phyloP scores from a whole-genome alignment of 2,329 filamentous ascomycete species.

The Coleophoma cylindrospora region DNA sequence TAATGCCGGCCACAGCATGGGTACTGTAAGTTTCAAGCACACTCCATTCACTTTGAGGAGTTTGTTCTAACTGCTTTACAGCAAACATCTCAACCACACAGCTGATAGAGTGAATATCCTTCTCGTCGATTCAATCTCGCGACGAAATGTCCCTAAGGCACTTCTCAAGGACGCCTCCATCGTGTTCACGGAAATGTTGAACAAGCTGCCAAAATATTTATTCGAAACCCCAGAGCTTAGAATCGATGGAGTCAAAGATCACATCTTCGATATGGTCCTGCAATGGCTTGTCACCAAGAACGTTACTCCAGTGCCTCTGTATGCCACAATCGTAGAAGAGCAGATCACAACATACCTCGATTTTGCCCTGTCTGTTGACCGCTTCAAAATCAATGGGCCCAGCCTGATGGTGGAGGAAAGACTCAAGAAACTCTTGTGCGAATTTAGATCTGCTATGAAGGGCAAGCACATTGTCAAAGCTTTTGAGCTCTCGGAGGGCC shows the following conservation, averaged over 20 bases:
- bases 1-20: neutral
- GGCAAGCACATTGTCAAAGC: conserved; percentile 1
- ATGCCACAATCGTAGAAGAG: neutral
- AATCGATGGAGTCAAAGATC: neutral
- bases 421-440: conserved; percentile 1
- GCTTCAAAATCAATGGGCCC: neutral
- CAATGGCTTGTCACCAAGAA: neutral
- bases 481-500: neutral
- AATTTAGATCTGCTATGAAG: neutral
- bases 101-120: neutral
- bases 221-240: neutral
- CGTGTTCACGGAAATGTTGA: neutral
- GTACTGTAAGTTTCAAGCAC: neutral
- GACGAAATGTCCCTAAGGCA: neutral
- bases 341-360: neutral
- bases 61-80: neutral
- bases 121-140: neutral
- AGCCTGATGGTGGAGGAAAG: neutral
- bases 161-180: neutral
- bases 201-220: neutral
- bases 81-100: neutral
- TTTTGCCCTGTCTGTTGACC: neutral
- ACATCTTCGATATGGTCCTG: neutral
- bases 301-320: neutral
- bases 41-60: neutral